These are phyloP conservation scores for Sporothrix pallida DNA, from an alignment of 2,329 filamentous ascomycete species.

Conservation along the genomic window DNA sequence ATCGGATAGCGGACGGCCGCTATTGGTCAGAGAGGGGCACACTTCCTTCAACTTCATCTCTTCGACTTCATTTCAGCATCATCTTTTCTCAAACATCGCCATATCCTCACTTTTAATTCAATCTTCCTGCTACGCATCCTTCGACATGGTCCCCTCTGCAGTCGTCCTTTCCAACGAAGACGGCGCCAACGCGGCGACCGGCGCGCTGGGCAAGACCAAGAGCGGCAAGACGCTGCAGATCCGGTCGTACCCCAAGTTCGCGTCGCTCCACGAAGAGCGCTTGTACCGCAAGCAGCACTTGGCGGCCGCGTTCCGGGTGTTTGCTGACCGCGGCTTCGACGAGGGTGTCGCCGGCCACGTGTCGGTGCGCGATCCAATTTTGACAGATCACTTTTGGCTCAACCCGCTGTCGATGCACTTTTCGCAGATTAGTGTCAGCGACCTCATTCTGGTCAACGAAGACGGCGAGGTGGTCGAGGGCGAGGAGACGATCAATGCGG, in stretches of 20 bases:
- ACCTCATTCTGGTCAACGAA: conserved; percentile 70
- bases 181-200: conserved; percentile 25
- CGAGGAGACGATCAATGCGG: conserved; percentile 66
- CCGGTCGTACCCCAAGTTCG: conserved; percentile 60
- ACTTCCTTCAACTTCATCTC: not conserved
- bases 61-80: not conserved
- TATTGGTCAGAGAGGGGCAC: conserved; percentile 11
- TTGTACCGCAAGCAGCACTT: conserved; percentile 63
- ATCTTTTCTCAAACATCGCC: not conserved
- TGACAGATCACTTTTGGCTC: conserved; percentile 40
- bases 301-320: conserved; percentile 64
- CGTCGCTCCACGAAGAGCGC: conserved; percentile 57
- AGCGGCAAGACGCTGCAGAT: conserved; percentile 39
- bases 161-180: conserved; percentile 26
- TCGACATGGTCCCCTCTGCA: conserved; percentile 45
- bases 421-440: conserved; percentile 66
- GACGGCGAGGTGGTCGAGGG: conserved; percentile 67
- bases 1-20: not conserved
- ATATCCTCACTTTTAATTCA: not conserved
- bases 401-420: conserved; percentile 71
- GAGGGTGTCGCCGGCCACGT: conserved; percentile 69
- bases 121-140: conserved; percentile 45
- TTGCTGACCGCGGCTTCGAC: conserved; percentile 63
- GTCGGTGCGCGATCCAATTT: conserved; percentile 48
- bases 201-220: conserved; percentile 29